Evolutionary conservation across 495 filamentous ascomycete genomes (phyloP), one percentile per base, ranked within the genome.

Genomic region (Trichoderma erinaceum): DNA sequence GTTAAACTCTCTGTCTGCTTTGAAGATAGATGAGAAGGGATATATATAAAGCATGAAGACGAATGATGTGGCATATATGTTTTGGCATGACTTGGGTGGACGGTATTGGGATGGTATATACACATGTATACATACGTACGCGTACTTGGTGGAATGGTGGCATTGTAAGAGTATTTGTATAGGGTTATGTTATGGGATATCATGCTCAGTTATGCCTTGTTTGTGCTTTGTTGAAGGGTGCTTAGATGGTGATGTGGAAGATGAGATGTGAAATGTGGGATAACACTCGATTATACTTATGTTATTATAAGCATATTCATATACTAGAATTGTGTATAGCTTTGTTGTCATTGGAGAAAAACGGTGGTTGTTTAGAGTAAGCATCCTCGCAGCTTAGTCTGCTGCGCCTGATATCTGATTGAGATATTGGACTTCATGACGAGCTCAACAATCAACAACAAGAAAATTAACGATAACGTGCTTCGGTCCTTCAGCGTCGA

Each of bases 51-150:
- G 27, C 4, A 64, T 35, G 27, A 15, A 11, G 8, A 32, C 25
- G 4, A 18, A 52, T 1, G 21, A 52, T 21, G 25, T 52, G 48
- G 48, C 48, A 41, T 68, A 48, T 29, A 25, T 69, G 21, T 69
- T 46, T 66, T 41, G 48, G 48, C 48, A 21, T 21, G 21, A 18
- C 18, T 11, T 38, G 35, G 35, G 35, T 5, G 43, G 43, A n/a
- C 11, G 48, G 6, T 52, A 23, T 25, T 21, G 48, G 48, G 48
- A 23, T 21, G 48, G 10, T 52, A 23, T 52, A 52, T 21, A 23
- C 21, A n/a, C 25, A 52, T 23, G 21, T 11, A 25, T 52, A 52
- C 21, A 18, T 16, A 48, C n/a, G 44, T 18, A n/a, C n/a, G 13
- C 4, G 44, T 18, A n/a, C n/a, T 5, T 48, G 44, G n/a, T 48